Evolutionary conservation across 2,329 filamentous ascomycete species (phyloP).

Genomic region (Ophiognomonia clavigignenti-juglandacearum): DNA sequence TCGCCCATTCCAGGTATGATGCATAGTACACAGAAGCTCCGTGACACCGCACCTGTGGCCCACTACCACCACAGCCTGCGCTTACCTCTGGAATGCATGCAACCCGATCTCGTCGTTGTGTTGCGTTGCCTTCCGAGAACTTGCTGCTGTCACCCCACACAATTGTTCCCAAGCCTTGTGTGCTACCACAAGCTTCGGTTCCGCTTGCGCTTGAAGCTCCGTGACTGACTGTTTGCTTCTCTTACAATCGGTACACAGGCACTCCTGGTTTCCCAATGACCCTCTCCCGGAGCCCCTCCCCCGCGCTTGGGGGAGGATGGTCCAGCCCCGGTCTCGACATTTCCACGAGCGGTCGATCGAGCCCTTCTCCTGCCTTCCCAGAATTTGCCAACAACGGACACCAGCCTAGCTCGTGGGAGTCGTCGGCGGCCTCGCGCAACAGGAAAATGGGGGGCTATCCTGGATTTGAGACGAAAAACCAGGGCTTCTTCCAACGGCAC

Average conservation of each 20-base stretch:
- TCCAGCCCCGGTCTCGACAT: slow-evolving; percentile 74
- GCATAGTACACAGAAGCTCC: too few species aligned
- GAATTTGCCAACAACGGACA: slow-evolving; percentile 47
- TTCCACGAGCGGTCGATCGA: slow-evolving; percentile 63
- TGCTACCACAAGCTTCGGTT: too few species aligned
- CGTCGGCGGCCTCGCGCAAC: slow-evolving; percentile 65
- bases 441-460: slow-evolving; percentile 69
- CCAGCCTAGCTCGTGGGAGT: slow-evolving; percentile 68
- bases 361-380: slow-evolving; percentile 50
- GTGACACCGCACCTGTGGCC: too few species aligned
- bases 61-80: neutral
- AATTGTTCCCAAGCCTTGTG: too few species aligned
- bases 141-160: too few species aligned
- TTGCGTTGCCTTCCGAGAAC: slow-evolving; percentile 11
- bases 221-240: slow-evolving; percentile 1
- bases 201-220: too few species aligned
- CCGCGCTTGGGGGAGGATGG: slow-evolving; percentile 81
- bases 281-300: slow-evolving; percentile 82
- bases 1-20: slow-evolving; percentile 56
- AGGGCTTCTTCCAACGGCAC: slow-evolving; percentile 83
- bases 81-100: neutral
- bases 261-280: slow-evolving; percentile 66
- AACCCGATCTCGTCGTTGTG: slow-evolving; percentile 10
- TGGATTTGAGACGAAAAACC: slow-evolving; percentile 74
- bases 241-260: slow-evolving; percentile 34